phyloP scores from a whole-genome alignment of 2,329 filamentous ascomycete genomes.

The Botrytis deweyae region DNA sequence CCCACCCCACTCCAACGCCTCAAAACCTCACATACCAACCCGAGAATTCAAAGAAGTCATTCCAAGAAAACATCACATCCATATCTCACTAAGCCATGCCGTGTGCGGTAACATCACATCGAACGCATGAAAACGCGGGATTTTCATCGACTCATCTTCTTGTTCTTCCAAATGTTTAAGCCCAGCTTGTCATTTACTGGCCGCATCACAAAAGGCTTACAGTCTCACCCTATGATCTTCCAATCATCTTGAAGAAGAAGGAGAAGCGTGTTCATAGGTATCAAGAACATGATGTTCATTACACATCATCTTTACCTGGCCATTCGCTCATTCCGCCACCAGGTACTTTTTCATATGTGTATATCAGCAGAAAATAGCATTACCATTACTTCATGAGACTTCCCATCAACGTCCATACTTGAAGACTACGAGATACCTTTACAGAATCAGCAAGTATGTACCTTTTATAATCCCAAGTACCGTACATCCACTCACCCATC shows the following conservation, averaged over 20 bases:
- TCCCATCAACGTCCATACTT: background rate
- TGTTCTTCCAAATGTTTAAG: background rate
- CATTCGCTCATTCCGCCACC: background rate
- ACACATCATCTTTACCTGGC: background rate
- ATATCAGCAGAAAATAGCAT: background rate
- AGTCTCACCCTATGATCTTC: background rate
- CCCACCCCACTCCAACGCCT: background rate
- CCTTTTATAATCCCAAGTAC: background rate
- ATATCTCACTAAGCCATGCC: background rate
- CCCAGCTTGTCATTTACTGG: background rate
- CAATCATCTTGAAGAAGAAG: background rate
- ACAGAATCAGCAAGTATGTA: background rate
- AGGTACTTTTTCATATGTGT: background rate
- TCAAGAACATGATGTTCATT: background rate
- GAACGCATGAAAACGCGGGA: background rate
- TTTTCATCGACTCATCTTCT: background rate
- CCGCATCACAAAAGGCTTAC: background rate
- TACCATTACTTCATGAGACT: background rate
- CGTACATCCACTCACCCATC: background rate
- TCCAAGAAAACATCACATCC: background rate
- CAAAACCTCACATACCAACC: background rate
- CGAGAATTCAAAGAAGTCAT: background rate
- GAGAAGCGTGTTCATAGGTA: background rate
- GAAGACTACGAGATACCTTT: background rate
- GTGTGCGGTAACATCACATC: background rate